Conservation (phyloP, 495 filamentous ascomycete genomes). For the Tetracladium marchalianum region DNA sequence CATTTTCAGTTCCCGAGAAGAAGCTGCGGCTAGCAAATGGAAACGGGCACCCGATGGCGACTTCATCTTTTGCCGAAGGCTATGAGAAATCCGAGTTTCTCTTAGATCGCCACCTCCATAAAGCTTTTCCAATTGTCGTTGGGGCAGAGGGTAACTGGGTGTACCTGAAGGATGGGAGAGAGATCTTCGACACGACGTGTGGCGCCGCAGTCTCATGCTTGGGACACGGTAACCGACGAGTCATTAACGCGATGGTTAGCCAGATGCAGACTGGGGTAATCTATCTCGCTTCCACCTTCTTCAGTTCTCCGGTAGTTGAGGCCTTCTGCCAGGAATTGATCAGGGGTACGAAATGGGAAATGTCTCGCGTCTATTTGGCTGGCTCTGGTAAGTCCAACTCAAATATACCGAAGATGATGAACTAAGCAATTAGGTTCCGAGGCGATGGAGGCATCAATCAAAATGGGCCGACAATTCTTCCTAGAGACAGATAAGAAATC, state of each 20-base stretch:
- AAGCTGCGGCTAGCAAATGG: neutral
- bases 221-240: constrained; percentile 35
- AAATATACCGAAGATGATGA: neutral
- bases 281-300: constrained; percentile 36
- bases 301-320: constrained; percentile 29
- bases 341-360: constrained; percentile 32
- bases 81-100: constrained; percentile 5
- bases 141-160: constrained; percentile 14
- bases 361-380: constrained; percentile 37
- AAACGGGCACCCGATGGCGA: neutral
- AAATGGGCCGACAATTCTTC: constrained; percentile 53
- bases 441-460: constrained; percentile 55
- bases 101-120: constrained; percentile 15
- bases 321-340: constrained; percentile 32
- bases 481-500: constrained; percentile 39
- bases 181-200: constrained; percentile 51
- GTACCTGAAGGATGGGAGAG: constrained; percentile 45
- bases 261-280: constrained; percentile 28
- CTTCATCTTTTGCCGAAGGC: neutral
- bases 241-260: constrained; percentile 26
- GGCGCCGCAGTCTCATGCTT: constrained; percentile 45
- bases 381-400: constrained; percentile 43
- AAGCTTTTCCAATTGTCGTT: constrained; percentile 11
- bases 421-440: constrained; percentile 41
- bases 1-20: neutral